Base-by-base conservation (phyloP, 345 rosid species). In the Pistacia vera region DNA sequence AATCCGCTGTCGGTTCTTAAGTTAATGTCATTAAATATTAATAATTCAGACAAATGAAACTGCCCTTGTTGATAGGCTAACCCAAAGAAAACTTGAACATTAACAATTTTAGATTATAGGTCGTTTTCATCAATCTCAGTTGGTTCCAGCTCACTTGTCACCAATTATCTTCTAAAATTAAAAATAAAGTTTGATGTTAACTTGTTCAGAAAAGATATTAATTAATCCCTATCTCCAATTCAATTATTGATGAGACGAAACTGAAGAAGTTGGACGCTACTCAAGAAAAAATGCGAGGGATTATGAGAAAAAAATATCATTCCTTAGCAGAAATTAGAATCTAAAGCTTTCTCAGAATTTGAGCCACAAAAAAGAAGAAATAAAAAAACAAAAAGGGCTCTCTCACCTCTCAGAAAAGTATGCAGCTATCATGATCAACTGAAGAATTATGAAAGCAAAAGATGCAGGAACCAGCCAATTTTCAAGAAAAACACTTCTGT, bases 121-220 rank as follows among this genome's bases (percentile, higher is more conserved):
- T 58, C 18, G 33, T 58, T 70, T 58, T 71, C 22, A 22, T 56
- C 13, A 38, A 56, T 18, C 22, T 70, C 16, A 54, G 73, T 20
- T 56, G 35, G 28, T 56, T 70, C 51, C 63, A 70, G 2, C 63
- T 65, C 71, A 48, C 30, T 48, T 67, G 11, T 70, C 61, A 57
- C 11, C 6, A 16, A 3, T 52, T 18, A 33, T 16, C 61, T 52
- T 18, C 28, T 52, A 51, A 69, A 69, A 68, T 1, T 68, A 68
- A 44, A n/a, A 10, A 36, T 36, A 66, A 30, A 66, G 11, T 12
- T 66, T 66, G 70, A 66, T 18, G 16, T 22, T 14, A 5, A n/a
- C 11, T 2, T 12, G 41, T 17, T 2, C 12, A 35, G 25, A n/a
- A 28, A 11, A 51, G 18, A 52, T 8, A 68, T 25, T 25, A 51